Conservation (phyloP, 306 rosid genomes). For the Quercus berberidifolia region DNA sequence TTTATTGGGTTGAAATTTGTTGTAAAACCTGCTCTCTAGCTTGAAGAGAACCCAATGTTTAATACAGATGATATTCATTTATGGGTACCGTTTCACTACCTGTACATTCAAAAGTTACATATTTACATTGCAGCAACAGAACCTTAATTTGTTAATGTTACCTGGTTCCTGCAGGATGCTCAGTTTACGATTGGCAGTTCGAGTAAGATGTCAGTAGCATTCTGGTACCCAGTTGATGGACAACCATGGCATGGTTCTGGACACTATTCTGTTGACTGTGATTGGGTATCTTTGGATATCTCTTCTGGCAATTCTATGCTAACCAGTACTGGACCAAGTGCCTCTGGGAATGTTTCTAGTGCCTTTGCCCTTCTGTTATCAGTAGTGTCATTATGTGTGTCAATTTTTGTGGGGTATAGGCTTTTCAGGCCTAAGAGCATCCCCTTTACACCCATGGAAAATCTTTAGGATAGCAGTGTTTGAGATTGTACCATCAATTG, state of each 20-base stretch:
- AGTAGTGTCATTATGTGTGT: slow-evolving; percentile 78
- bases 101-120: slow-evolving; percentile 8
- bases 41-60: background rate
- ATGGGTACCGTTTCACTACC: background rate
- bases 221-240: slow-evolving; percentile 85
- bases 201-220: slow-evolving; percentile 85
- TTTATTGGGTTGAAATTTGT: background rate
- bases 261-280: slow-evolving; percentile 82
- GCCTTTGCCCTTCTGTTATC: slow-evolving; percentile 81
- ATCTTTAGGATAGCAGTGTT: slow-evolving; percentile 51
- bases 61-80: slow-evolving; percentile 5
- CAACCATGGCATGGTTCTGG: slow-evolving; percentile 91
- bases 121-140: slow-evolving; percentile 8
- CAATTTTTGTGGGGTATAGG: slow-evolving; percentile 65
- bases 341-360: slow-evolving; percentile 57
- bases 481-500: slow-evolving; percentile 39
- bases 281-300: slow-evolving; percentile 84
- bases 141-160: slow-evolving; percentile 21
- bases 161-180: slow-evolving; percentile 70
- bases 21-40: background rate
- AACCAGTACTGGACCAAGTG: slow-evolving; percentile 26
- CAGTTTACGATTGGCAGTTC: slow-evolving; percentile 77
- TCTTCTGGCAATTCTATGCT: slow-evolving; percentile 37
- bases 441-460: slow-evolving; percentile 56
- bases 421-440: slow-evolving; percentile 43